Percentiles rank a stretch among this genome's conserved stretches.
Evolutionary conservation across 2,329 filamentous ascomycete species (phyloP).

Genomic region (Colletotrichum truncatum): DNA sequence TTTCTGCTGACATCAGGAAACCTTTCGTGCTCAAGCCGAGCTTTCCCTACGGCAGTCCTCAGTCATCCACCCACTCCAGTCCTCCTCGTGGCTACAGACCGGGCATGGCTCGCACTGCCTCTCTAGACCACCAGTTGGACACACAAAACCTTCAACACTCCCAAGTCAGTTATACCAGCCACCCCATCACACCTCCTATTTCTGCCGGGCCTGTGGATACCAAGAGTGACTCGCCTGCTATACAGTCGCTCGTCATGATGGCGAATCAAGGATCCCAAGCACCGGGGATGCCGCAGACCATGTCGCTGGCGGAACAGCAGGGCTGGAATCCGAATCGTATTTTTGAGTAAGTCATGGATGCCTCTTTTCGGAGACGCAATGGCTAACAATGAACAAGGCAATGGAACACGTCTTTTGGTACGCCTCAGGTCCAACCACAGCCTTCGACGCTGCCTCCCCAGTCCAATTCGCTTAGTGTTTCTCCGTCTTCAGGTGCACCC

Average conservation of each 20-base stretch:
- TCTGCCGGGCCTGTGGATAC: constrained; percentile 77
- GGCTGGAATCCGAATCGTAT: constrained; percentile 88
- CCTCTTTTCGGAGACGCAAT: neutral
- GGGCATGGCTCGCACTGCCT: constrained; percentile 53
- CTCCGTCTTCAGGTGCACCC: constrained; percentile 61
- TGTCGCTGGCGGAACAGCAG: constrained; percentile 70
- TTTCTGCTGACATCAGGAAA: constrained; percentile 85
- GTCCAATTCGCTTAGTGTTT: constrained; percentile 61
- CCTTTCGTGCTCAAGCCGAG: constrained; percentile 89
- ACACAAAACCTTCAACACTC: constrained; percentile 57
- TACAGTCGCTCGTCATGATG: constrained; percentile 79
- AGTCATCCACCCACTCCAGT: constrained; percentile 69
- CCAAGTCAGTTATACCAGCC: constrained; percentile 74
- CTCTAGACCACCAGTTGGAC: constrained; percentile 65
- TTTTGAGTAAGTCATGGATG: constrained; percentile 77
- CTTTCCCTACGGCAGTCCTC: constrained; percentile 87
- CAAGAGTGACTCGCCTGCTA: constrained; percentile 79
- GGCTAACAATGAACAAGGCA: constrained; percentile 65
- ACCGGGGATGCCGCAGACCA: constrained; percentile 59
- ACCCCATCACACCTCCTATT: constrained; percentile 84
- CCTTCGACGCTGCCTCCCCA: constrained; percentile 53
- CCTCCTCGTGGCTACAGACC: constrained; percentile 66
- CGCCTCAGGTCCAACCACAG: constrained; percentile 61
- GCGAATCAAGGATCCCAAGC: constrained; percentile 65
- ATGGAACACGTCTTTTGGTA: constrained; percentile 95